A percentile compares a stretch with the other conserved stretches of the same genome.
Conservation (phyloP, 345 rosid species). For the Populus davidiana region DNA sequence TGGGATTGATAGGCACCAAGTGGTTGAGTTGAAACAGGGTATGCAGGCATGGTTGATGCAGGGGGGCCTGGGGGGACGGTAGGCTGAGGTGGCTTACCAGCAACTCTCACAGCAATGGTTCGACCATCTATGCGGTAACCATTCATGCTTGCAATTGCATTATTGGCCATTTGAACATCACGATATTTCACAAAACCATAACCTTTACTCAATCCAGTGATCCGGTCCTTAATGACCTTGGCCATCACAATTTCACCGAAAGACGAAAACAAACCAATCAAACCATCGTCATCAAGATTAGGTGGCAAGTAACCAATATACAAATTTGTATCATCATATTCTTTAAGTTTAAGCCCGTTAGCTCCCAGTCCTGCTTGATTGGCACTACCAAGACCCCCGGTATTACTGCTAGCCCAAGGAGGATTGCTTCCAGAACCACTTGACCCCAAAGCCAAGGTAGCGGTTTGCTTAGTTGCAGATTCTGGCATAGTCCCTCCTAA, state of each 20-base stretch:
- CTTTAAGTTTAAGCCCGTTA: constrained; percentile 62
- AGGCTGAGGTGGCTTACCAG: constrained; percentile 91
- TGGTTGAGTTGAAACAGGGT: constrained; percentile 60
- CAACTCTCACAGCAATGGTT: constrained; percentile 91
- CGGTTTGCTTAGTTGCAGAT: constrained; percentile 66
- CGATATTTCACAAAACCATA: constrained; percentile 95
- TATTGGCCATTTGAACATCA: constrained; percentile 82
- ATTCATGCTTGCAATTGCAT: constrained; percentile 78
- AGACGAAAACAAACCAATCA: constrained; percentile 74
- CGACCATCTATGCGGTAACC: constrained; percentile 82
- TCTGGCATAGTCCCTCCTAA: constrained; percentile 89
- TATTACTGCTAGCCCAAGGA: constrained; percentile 78
- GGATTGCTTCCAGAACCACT: constrained; percentile 74
- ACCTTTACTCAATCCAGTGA: constrained; percentile 76
- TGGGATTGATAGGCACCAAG: constrained; percentile 77
- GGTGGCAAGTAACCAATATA: constrained; percentile 94
- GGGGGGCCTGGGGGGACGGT: constrained; percentile 77
- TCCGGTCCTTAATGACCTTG: constrained; percentile 87
- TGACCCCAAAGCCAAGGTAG: constrained; percentile 62
- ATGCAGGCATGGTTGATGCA: constrained; percentile 50
- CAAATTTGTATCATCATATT: constrained; percentile 83
- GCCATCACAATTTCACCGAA: constrained; percentile 97
- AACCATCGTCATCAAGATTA: constrained; percentile 78
- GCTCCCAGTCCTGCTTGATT: constrained; percentile 85
- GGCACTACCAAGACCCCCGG: constrained; percentile 50